Percentiles rank a stretch among this genome's conserved stretches.
These are phyloP conservation scores for Paramecium tetraurelia DNA, from an alignment of 73 alveolate species.

Conservation along the genomic window DNA sequence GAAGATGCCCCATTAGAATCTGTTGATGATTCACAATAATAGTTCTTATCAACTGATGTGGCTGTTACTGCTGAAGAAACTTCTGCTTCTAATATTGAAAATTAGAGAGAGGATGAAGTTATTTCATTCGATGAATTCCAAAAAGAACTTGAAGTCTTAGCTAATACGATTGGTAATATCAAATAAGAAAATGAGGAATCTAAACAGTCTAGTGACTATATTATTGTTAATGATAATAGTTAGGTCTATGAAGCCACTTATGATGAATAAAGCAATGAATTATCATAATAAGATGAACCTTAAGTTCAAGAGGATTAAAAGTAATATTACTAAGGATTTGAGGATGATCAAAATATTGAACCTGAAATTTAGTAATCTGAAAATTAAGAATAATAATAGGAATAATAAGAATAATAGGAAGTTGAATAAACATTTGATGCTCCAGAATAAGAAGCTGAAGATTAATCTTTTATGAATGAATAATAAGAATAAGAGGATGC, in stretches of 20 bases:
- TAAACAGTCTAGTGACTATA: not conserved
- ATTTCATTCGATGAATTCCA: not conserved
- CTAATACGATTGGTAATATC: not conserved
- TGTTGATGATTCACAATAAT: not conserved
- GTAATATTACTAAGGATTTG: not conserved
- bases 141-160: not conserved
- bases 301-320: not conserved
- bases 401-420: not conserved
- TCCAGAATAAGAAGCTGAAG: not conserved
- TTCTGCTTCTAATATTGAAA: not conserved
- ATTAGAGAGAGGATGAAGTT: not conserved
- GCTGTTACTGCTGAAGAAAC: not conserved
- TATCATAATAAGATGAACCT: not conserved
- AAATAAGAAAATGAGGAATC: not conserved
- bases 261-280: not conserved
- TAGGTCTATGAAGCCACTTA: not conserved
- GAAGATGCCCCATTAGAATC: not conserved
- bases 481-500: not conserved
- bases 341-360: not conserved
- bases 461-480: not conserved
- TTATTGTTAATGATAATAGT: not conserved
- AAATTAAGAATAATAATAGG: not conserved
- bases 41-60: not conserved
- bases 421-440: not conserved
- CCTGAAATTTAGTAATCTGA: not conserved